Evolutionary conservation across 2,329 filamentous ascomycete genomes (phyloP).

Genomic region (Zopfia rhizophila): DNA sequence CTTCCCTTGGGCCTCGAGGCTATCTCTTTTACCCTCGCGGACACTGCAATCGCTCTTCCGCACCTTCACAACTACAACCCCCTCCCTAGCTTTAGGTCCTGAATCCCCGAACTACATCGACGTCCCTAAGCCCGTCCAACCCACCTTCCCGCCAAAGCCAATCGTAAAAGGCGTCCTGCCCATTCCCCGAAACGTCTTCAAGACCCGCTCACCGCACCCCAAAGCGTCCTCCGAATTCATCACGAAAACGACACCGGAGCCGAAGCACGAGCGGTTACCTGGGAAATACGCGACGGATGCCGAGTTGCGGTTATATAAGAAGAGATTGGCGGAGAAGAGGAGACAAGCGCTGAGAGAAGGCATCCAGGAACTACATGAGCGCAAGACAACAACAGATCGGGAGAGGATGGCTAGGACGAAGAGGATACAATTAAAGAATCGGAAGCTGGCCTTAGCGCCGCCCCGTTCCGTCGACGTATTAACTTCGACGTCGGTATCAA

Average conservation of each 20-base stretch:
- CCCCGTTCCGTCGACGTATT: conserved; percentile 71
- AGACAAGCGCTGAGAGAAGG: conserved; percentile 78
- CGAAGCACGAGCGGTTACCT: conserved; percentile 53
- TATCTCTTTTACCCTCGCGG: conserved; percentile 25
- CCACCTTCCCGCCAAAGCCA: conserved; percentile 62
- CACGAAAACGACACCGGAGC: conserved; percentile 66
- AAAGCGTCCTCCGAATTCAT: conserved; percentile 74
- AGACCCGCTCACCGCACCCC: conserved; percentile 43
- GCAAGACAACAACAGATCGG: conserved; percentile 41
- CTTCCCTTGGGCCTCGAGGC: conserved; percentile 38
- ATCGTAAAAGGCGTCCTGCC: conserved; percentile 81
- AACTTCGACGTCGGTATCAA: conserved; percentile 41
- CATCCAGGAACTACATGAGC: conserved; percentile 72
- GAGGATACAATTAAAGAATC: conserved; percentile 57
- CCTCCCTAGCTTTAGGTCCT: conserved; percentile 70
- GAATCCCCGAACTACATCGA: conserved; percentile 91
- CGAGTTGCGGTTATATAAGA: conserved; percentile 72
- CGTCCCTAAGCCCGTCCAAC: conserved; percentile 80
- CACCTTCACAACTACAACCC: conserved; percentile 59
- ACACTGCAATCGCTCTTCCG: conserved; percentile 25
- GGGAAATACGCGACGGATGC: conserved; percentile 52
- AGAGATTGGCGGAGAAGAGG: conserved; percentile 75
- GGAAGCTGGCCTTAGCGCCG: conserved; percentile 67
- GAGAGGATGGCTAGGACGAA: conserved; percentile 32
- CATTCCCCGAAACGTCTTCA: conserved; percentile 82